phyloP scores from a whole-genome alignment of 192 early-diverging fungal species.

The Lunasporangiospora selenospora region DNA sequence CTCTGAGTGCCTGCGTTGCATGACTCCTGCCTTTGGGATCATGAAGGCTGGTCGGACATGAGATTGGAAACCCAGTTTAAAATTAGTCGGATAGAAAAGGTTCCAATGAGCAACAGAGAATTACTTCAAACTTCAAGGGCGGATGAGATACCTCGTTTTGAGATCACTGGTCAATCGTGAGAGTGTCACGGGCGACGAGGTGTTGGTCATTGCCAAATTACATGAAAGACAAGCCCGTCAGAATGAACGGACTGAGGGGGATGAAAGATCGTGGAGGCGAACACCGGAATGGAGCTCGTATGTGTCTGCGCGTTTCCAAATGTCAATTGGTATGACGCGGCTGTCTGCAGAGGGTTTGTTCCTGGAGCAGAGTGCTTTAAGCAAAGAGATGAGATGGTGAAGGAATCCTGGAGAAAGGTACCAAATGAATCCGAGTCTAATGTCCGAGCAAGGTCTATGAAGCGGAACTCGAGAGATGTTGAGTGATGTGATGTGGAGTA shows the following conservation, averaged over 20 bases:
- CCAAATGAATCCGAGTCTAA: neutral
- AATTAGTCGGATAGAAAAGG: neutral
- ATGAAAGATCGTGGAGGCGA: neutral
- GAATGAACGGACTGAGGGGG: slow-evolving; percentile 2
- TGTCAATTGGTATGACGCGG: too few species aligned
- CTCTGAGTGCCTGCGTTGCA: slow-evolving; percentile 11
- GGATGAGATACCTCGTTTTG: slow-evolving; percentile 31
- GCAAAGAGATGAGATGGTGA: too few species aligned
- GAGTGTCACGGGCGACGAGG: slow-evolving; percentile 23
- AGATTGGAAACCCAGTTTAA: neutral
- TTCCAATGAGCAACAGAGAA: neutral
- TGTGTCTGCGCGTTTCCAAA: neutral
- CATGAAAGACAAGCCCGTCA: too few species aligned
- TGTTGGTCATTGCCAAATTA: slow-evolving; percentile 16
- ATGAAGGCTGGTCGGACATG: slow-evolving; percentile 19
- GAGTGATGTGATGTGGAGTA: slow-evolving; percentile 6
- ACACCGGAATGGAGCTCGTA: neutral
- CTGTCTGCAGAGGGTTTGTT: neutral
- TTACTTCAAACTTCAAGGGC: neutral
- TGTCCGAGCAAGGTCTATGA: too few species aligned
- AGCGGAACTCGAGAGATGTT: neutral
- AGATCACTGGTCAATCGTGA: slow-evolving; percentile 35
- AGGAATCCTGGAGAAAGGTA: too few species aligned
- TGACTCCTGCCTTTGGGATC: slow-evolving; percentile 21
- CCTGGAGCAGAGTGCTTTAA: neutral